A percentile compares a stretch with the other conserved stretches of the same genome.
These are phyloP conservation scores for Neurospora crassa DNA, from an alignment of 2,329 filamentous ascomycete species.

Conservation along the genomic window DNA sequence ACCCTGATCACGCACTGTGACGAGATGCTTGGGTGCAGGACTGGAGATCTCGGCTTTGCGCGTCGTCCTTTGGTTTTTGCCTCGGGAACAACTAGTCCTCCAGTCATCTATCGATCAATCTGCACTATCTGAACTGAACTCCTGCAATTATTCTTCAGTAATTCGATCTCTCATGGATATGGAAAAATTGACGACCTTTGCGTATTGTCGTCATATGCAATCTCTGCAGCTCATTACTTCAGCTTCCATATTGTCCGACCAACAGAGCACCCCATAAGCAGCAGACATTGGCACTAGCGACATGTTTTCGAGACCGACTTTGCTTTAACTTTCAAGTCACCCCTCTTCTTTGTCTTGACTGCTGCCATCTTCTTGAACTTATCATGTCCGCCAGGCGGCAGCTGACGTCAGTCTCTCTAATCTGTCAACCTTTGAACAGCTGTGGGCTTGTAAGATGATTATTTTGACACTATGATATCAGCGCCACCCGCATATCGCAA, in stretches of 20 bases:
- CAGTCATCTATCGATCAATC: not conserved
- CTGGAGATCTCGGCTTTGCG: not conserved
- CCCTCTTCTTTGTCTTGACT: not conserved
- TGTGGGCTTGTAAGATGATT: not conserved
- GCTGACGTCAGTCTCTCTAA: not conserved
- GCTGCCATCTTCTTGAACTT: not conserved
- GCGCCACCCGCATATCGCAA: not conserved
- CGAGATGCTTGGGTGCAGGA: not conserved
- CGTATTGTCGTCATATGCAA: not conserved
- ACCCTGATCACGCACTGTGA: not conserved
- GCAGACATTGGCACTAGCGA: not conserved
- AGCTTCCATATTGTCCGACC: not conserved
- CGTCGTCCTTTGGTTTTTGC: not conserved
- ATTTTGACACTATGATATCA: not conserved
- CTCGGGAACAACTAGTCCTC: not conserved
- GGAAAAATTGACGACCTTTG: not conserved
- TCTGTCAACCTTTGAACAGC: not conserved
- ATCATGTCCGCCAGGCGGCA: not conserved
- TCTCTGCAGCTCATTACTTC: not conserved
- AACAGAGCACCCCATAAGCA: not conserved
- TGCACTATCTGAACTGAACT: not conserved
- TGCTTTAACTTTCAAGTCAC: not conserved
- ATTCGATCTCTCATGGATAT: not conserved
- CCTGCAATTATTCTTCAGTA: not conserved
- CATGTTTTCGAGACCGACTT: not conserved